Percentiles rank a stretch among this genome's conserved stretches.
phyloP scores from a whole-genome alignment of 2,329 filamentous ascomycete genomes.

The Periconia macrospinosa region DNA sequence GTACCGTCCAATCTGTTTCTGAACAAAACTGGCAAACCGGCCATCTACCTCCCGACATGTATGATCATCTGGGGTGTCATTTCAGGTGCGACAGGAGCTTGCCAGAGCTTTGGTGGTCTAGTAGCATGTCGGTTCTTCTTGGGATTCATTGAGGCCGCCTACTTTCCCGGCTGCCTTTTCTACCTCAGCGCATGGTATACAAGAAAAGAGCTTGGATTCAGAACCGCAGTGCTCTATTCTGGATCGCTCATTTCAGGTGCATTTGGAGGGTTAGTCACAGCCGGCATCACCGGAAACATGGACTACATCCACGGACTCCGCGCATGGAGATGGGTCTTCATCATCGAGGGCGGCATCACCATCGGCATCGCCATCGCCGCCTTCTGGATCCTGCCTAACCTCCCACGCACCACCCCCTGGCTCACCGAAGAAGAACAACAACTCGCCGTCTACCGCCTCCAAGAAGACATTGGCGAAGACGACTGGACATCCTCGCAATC shows the following conservation, averaged over 20 bases:
- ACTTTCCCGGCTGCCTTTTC: conserved; percentile 62
- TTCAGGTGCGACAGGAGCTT: conserved; percentile 41
- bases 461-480: conserved; percentile 45
- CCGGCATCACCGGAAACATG: conserved; percentile 68
- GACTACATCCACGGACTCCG: conserved; percentile 58
- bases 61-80: conserved; percentile 48
- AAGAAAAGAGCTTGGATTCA: conserved; percentile 66
- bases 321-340: conserved; percentile 70
- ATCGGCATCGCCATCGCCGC: conserved; percentile 61
- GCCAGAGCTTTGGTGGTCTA: conserved; percentile 50
- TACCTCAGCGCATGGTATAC: conserved; percentile 71
- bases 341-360: conserved; percentile 70
- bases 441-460: conserved; percentile 40
- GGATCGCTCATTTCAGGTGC: conserved; percentile 71
- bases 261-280: conserved; percentile 65
- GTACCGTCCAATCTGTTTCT: conserved; percentile 53
- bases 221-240: conserved; percentile 67
- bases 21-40: conserved; percentile 43
- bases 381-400: conserved; percentile 67
- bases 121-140: conserved; percentile 56
- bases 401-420: conserved; percentile 55
- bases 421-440: conserved; percentile 44
- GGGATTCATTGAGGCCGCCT: conserved; percentile 57
- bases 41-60: conserved; percentile 44
- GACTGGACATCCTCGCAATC: conserved; percentile 41